Evolutionary conservation across 148 eudicot genomes (phyloP), one percentile per base, ranked within the genome.

Genomic region (Polygonum maritimum): DNA sequence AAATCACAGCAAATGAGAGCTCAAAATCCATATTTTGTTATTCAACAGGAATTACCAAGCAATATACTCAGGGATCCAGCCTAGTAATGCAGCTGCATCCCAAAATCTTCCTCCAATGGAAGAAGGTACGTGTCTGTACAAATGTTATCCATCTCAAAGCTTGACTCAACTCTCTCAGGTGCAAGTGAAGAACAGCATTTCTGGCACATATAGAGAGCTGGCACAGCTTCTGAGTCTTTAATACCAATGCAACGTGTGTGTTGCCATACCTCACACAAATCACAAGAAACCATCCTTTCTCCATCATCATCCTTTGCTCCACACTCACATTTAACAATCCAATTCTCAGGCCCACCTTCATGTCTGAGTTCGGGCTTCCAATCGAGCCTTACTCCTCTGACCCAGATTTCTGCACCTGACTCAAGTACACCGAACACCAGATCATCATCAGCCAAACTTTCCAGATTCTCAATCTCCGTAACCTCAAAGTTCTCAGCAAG

Each of bases 281-380:
- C 98, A 79, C 98, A 94, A 0, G 97, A 82, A 71, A 92, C 89
- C 98, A 95, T 95, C 82, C 97, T 84, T 81, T 95, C 98, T 40
- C 98, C 98, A 78, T 95, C 97, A 74, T 92, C 98, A 73, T 95
- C 98, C 38, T 48, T 69, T 0, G 98, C 94, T 26, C 98, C 97
- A 76, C 98, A 92, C 48, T 78, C 82, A 81, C 98, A 95, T 47
- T 67, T 86, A 0, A 95, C 97, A 0, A 79, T 87, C 98, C 98
- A 95, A 11, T 84, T 90, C 36, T 88, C 96, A 0, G 80, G 76
- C 38, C 97, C 98, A 31, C 92, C 91, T 79, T 90, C 92, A 49
- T 85, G 86, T 65, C 77, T 84, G 51, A 86, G 78, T 19, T 86
- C 91, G 0, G 41, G 78, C 4, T 69, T 85, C 74, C 80, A 40